Evolutionary conservation across 345 rosid genomes (phyloP), one percentile per base, ranked within the genome.

Genomic region (Diplotaxis tenuifolia): DNA sequence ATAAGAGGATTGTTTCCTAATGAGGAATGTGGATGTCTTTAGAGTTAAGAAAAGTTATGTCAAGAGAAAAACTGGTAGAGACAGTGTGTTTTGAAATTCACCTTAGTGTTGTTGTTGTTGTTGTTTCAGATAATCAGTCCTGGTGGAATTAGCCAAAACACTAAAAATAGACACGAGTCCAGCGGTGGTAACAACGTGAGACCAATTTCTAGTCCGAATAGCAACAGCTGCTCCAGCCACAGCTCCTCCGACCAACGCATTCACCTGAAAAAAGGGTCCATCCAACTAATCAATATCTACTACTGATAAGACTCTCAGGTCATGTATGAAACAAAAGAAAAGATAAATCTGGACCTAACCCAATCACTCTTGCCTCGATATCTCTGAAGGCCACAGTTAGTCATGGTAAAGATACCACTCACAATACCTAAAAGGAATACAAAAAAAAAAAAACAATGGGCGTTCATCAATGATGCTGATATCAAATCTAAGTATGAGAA

Each of bases 161-260:
- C 89, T 81, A 34, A 84, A 81, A 65, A 82, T 91, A 63, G 98
- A 85, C 9, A 87, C 85, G 50, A 90, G 78, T 12, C 88, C 84
- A 73, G 96, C 90, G 21, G 75, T 82, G 66, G 78, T 79, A 42
- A 85, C 68, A 23, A 93, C 84, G 52, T 84, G 86, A 0, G 76
- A 79, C 90, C 83, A 85, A 68, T 81, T 86, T 77, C 90, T 80
- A 36, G 96, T 82, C 65, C 83, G 78, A 19, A 88, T 84, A 63
- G 92, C 88, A 68, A 84, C 83, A 32, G 88, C 87, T 68, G 94
- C 97, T 21, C 92, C 97, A 28, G 96, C 90, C 52, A 83, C 85
- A 70, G 87, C 94, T 25, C 96, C 97, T 22, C 86, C 98, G 22
- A 88, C 75, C 54, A 89, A 77, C 71, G 94, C 82, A 81, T 91